Evolutionary conservation across 805 yeast species (phyloP).

Genomic region (Barnettozyma sucrosica): DNA sequence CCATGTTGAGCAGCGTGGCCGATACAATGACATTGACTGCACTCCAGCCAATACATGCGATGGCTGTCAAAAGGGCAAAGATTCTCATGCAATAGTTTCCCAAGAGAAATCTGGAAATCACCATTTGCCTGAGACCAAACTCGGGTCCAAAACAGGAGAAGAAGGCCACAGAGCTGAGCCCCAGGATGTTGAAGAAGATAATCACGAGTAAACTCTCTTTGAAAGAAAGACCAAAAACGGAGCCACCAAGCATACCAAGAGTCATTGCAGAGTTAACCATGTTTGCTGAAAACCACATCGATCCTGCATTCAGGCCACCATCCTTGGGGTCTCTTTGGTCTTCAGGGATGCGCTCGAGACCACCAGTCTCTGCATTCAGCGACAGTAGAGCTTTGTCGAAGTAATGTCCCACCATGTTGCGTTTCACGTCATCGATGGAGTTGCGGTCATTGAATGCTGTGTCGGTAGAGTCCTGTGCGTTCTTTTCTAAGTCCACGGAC

Average conservation of each 20-base stretch:
- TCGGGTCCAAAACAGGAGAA: constrained; percentile 78
- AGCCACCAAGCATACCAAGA: constrained; percentile 64
- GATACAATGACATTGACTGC: constrained; percentile 86
- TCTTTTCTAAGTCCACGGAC: neutral
- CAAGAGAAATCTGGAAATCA: constrained; percentile 66
- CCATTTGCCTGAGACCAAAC: constrained; percentile 83
- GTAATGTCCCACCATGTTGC: neutral
- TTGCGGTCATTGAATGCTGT: neutral
- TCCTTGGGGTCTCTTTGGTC: constrained; percentile 68
- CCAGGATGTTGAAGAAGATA: constrained; percentile 67
- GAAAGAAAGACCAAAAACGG: constrained; percentile 62
- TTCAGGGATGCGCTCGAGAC: constrained; percentile 76
- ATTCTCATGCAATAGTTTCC: constrained; percentile 75
- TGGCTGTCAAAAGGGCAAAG: constrained; percentile 67
- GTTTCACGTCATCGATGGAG: neutral
- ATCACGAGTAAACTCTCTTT: constrained; percentile 64
- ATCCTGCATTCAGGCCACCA: constrained; percentile 54
- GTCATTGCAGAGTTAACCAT: constrained; percentile 79
- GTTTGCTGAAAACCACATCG: constrained; percentile 91
- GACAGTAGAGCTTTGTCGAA: constrained; percentile 22
- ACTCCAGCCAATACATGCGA: constrained; percentile 94
- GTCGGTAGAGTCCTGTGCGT: neutral
- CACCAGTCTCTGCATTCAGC: constrained; percentile 52
- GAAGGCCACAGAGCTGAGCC: constrained; percentile 74
- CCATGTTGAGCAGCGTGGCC: constrained; percentile 73